Base-by-base conservation (phyloP, 805 yeast species). In the Kurtzmaniella fragi region DNA sequence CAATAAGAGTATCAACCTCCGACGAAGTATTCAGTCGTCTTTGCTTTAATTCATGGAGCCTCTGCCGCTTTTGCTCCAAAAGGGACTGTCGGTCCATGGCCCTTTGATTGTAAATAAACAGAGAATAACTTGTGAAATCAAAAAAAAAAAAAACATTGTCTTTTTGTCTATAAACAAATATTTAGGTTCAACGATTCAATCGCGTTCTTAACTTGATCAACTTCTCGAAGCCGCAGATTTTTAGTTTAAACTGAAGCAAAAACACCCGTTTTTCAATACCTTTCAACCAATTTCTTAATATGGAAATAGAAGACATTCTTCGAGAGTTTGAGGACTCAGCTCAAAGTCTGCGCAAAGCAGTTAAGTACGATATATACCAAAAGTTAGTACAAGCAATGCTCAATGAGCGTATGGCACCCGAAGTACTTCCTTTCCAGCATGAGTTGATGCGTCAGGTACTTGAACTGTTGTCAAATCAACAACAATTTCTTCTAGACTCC, bases 401-500 rank as follows among this genome's bases (percentile, higher is more conserved):
- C 25, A 76, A 83, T 38, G 99, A 93, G 56, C 71, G 96, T 39
- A 79, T 79, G 71, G 70, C 93, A 1, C 98, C 97, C 0, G 96
- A 87, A 42, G 61, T 93, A n/a, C 63, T 91, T 33, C 85, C 82
- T 1, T 91, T 84, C 54, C 80, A 87, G 42, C 71, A 71, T 12
- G 68, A 61, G 3, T 64, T 89, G 28, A 59, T 93, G 50, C 73
- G 72, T 3, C 58, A 79, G 28, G 71, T 85, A 16, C 57, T 87
- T 41, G 61, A 58, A 1, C 71, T 85, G 45, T 65, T 90, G 23
- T 76, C 84, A 39, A 67, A 67, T 34, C 90, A 87, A 58, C 78
- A 88, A 41, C 95, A 84, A 47, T 73, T 75, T 40, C 79, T 91
- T 29, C 70, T 78, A 37, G 85, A 87, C 48, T 82, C 95, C 7